Base-by-base conservation (phyloP, 306 rosid genomes). In the Rosa multiflora region DNA sequence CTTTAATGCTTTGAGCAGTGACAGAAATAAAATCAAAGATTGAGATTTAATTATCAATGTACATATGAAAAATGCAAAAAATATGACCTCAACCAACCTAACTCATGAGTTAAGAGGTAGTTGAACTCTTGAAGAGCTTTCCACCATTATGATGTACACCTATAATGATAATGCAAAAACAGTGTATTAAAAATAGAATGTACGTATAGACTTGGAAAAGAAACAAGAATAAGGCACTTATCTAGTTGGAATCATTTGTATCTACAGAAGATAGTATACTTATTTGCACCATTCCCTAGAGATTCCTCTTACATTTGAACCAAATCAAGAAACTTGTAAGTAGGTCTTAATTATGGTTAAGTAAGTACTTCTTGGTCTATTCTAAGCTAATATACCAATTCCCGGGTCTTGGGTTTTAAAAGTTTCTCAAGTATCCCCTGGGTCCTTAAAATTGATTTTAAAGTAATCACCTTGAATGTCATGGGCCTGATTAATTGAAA, bases 91-190 rank as follows among this genome's bases (percentile, higher is more conserved):
- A 8, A 78, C 70, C 76, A 71, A 69, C 42, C 74, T 56, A 32
- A 76, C 74, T 63, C 58, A 70, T 73, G 78, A 67, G 67, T 67
- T 9, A 9, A 18, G 52, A 75, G 55, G 48, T 72, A 15, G 61
- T 68, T 52, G 70, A 64, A 82, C 67, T 83, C 75, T 67, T 70
- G 73, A 39, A 74, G 86, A 67, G 76, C 78, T 44, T 37, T 86
- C 88, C 84, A 78, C 91, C 81, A 92, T 86, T 51, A 87, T 17
- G 69, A 92, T 88, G 88, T 86, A 83, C 51, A 89, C 92, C 93
- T 90, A 80, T 82, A 72, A 79, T 75, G 46, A 77, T 72, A 81
- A 82, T 8, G 80, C 53, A 51, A 73, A 79, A 48, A 81, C 23
- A 62, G 75, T 68, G 1, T 35, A 21, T 20, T 0, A 47, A 43